These are phyloP conservation scores for Neurospora sp. DNA, from an alignment of 495 filamentous ascomycete genomes.

Conservation along the genomic window DNA sequence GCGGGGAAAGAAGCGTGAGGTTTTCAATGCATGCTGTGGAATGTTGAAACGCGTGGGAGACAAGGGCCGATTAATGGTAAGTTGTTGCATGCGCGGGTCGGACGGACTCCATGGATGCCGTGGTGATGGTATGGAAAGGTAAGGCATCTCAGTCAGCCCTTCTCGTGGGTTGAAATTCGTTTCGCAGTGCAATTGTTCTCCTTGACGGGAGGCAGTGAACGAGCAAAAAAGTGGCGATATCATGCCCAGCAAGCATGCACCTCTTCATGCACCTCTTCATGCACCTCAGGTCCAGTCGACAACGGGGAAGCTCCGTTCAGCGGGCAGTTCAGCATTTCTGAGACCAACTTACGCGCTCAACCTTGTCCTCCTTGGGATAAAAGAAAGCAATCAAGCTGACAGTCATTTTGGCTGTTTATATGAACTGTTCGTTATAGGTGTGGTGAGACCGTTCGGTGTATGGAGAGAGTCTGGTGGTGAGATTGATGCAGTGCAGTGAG, in stretches of 20 bases:
- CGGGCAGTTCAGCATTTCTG: neutral
- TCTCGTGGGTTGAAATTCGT: neutral
- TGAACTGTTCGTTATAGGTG: neutral
- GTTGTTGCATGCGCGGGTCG: neutral
- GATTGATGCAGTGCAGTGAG: neutral
- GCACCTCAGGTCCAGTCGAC: neutral
- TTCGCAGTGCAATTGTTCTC: neutral
- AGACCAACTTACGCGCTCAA: conserved; percentile 12
- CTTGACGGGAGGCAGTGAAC: neutral
- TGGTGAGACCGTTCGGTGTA: neutral
- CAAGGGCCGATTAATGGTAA: neutral
- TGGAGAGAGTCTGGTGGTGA: neutral
- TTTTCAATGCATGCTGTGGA: neutral
- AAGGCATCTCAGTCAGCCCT: neutral
- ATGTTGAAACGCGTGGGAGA: neutral
- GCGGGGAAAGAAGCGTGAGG: neutral
- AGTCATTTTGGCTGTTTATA: conserved; percentile 6
- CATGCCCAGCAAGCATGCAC: neutral
- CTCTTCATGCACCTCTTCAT: neutral
- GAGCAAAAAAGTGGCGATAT: neutral
- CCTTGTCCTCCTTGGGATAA: conserved; percentile 15
- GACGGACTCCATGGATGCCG: neutral
- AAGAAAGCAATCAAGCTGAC: conserved; percentile 10
- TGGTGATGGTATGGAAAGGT: neutral
- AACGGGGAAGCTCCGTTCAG: neutral